Percentiles rank a stretch among this genome's conserved stretches.
These are phyloP conservation scores for Solanum piurae DNA, from an alignment of 257 asterid species.

Conservation along the genomic window DNA sequence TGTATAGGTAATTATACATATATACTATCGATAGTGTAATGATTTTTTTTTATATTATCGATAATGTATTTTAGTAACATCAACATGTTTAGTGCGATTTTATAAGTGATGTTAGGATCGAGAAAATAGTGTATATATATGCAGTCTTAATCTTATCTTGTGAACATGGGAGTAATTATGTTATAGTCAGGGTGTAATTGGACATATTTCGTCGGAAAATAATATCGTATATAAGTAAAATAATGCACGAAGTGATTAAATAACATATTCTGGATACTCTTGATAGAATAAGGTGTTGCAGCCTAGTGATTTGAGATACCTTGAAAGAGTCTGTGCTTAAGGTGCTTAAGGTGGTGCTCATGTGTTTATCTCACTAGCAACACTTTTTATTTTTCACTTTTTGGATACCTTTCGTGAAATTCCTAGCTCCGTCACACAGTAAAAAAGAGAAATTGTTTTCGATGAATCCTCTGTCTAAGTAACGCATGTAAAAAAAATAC, in stretches of 20 bases:
- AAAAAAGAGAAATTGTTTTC: not conserved
- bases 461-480: accelerated
- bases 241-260: not conserved
- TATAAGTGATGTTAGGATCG: not conserved
- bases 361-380: no score
- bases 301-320: no score
- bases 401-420: no score
- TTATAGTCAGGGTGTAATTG: no score
- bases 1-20: slow-evolving; percentile 34
- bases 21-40: not conserved
- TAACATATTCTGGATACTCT: no score
- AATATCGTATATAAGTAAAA: no score
- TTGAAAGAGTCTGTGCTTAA: no score
- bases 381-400: no score
- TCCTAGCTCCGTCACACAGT: accelerated
- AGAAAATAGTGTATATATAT: not conserved
- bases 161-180: not conserved
- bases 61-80: not conserved
- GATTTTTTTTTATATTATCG: accelerated
- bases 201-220: accelerated
- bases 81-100: not conserved
- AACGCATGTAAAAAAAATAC: not conserved
- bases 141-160: not conserved
- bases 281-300: not conserved
- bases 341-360: no score